Evolutionary conservation across 2,329 filamentous ascomycete genomes (phyloP), one percentile per base, ranked within the genome.

Genomic region (Penicillium brevicompactum): DNA sequence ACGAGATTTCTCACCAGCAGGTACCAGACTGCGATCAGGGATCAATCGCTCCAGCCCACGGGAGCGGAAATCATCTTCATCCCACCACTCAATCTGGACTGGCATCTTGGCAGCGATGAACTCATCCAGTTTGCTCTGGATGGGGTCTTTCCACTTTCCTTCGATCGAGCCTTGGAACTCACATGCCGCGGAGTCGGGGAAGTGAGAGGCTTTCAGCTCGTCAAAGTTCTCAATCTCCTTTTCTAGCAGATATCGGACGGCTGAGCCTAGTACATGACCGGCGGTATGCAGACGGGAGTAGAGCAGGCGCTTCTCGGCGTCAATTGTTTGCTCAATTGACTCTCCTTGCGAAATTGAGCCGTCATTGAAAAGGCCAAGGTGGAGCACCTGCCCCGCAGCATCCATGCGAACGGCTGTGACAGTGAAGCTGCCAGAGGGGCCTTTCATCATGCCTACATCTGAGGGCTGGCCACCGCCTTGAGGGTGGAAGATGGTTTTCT

Each of bases 401-500:
- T 75, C 70, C 71, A 79, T 82, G 49, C 87, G 84, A 21, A 85
- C 87, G 1, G 81, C 74, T 3, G 71, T 72, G 8, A 90, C 84
- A 18, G 76, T 65, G 61, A 89, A 87, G 37, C n/a, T 55, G 24
- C 63, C 63, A 14, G 62, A 51, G 10, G 59, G 38, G 11, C 60
- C 27, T 0, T 71, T 73, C 58, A 91, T 87, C 40, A 67, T 74
- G 18, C 88, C 88, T 10, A 80, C 77, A 58, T 91, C 88, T 0
- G 83, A 87, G 0, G 88, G 88, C 65, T 91, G 88, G 7, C 88
- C 88, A 56, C 88, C 88, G 18, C 88, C 88, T 70, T 91, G 88
- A 0, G 87, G 84, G 58, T 91, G 86, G 72, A 91, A 91, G 57
- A 91, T 86, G n/a, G 88, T 91, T 45, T 82, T 73, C 2, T 82